Conservation (phyloP, 2,329 filamentous ascomycete species). For the Hirsutella minnesotensis region DNA sequence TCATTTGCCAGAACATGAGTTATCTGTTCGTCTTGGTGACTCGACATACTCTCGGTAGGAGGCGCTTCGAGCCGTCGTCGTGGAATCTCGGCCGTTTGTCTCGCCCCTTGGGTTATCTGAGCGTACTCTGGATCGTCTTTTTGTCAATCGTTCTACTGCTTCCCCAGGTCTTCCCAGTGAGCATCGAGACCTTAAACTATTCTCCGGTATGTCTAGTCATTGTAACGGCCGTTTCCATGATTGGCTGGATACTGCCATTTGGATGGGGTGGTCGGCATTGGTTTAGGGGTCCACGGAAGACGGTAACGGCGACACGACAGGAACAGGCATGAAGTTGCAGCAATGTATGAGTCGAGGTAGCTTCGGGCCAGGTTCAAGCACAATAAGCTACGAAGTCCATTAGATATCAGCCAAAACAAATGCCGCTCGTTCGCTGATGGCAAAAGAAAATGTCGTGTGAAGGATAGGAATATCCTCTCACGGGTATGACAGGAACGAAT, state of each 20-base stretch:
- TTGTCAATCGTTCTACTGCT: conserved; percentile 2
- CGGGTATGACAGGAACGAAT: no score
- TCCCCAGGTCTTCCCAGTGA: conserved; percentile 4
- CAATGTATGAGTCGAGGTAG: no score
- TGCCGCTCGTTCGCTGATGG: no score
- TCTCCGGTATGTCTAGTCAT: conserved; percentile 1
- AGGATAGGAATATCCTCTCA: no score
- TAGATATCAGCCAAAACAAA: no score
- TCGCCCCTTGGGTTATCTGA: not conserved
- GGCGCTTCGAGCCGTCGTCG: conserved; percentile 1
- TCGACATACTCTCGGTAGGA: conserved; percentile 2
- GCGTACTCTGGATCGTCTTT: conserved; percentile 1
- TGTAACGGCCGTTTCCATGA: conserved; percentile 1
- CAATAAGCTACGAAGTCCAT: no score
- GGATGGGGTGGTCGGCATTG: conserved; percentile 2
- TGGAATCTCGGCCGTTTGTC: conserved; percentile 2
- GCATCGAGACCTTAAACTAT: conserved; percentile 1
- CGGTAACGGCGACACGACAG: not conserved
- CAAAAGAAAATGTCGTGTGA: no score
- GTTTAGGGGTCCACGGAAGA: conserved; percentile 2
- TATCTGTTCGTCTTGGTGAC: conserved; percentile 3
- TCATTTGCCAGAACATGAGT: conserved; percentile 2
- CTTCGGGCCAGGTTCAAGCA: no score
- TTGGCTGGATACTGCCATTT: conserved; percentile 2
- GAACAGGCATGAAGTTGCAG: not conserved